phyloP scores from a whole-genome alignment of 208 protist genomes.

The Trypanosoma brucei region DNA sequence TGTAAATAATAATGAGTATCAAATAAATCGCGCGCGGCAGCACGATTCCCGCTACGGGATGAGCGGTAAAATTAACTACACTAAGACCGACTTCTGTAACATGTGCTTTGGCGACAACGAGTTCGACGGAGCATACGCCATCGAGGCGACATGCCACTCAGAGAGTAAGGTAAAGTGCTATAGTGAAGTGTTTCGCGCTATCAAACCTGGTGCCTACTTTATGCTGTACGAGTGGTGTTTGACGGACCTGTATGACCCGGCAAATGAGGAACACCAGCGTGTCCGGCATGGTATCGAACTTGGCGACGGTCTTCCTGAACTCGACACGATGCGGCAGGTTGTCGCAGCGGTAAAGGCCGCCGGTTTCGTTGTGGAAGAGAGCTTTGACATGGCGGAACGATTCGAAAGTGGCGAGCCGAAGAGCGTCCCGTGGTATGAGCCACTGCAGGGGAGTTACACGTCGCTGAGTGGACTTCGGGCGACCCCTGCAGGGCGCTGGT shows the following conservation, averaged over 20 bases:
- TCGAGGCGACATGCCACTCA: conserved; percentile 97
- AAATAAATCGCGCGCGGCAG: conserved; percentile 86
- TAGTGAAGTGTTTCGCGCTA: conserved; percentile 90
- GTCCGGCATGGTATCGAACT: conserved; percentile 93
- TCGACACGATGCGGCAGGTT: conserved; percentile 77
- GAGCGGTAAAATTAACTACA: conserved; percentile 72
- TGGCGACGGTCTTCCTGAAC: conserved; percentile 92
- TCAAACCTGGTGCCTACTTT: conserved; percentile 93
- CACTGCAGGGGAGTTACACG: conserved; percentile 67
- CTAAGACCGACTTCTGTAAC: conserved; percentile 94
- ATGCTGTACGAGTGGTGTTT: conserved; percentile 95
- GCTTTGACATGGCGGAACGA: conserved; percentile 57
- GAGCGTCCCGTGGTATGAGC: conserved; percentile 87
- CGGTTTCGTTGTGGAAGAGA: conserved; percentile 90
- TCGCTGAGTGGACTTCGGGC: conserved; percentile 67
- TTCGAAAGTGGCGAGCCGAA: conserved; percentile 69
- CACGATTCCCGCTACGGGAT: conserved; percentile 68
- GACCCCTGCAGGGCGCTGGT: conserved; percentile 77
- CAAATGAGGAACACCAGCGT: conserved; percentile 81
- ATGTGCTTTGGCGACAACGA: conserved; percentile 84
- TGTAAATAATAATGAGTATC: conserved; percentile 97
- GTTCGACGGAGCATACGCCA: conserved; percentile 93
- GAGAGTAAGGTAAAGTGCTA: conserved; percentile 91
- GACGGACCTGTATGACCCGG: conserved; percentile 92
- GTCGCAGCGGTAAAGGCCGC: conserved; percentile 80